Evolutionary conservation across 768 basidiomycete genomes (phyloP), one percentile per base, ranked within the genome.

Genomic region (Crassisporium funariophilum): DNA sequence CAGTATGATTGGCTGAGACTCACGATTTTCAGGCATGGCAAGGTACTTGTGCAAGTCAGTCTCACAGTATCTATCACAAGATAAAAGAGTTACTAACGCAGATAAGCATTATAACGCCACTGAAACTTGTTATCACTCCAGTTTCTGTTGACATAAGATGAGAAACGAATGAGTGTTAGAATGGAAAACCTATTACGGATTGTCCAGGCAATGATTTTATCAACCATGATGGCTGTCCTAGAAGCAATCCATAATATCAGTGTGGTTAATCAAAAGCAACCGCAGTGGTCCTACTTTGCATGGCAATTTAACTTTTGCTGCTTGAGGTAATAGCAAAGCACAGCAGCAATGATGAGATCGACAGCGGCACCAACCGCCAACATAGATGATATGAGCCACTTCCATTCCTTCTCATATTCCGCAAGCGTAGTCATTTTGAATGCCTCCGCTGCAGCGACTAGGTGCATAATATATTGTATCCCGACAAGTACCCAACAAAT

Each of bases 271-370:
- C n/a, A n/a, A n/a, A n/a, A n/a, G n/a, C n/a, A n/a, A n/a, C n/a
- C n/a, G n/a, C n/a, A n/a, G n/a, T n/a, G n/a, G n/a, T n/a, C n/a
- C n/a, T n/a, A 49, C 36, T 31, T 44, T 22, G 9, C 25, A 21
- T 36, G 29, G 1, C 16, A 2, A 0, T 25, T 44, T 12, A 17
- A 16, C 19, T 19, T 41, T 16, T 40, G 40, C 4, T 21, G 4
- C n/a, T 29, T 40, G 5, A 43, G 16, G 25, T 52, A 35, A 19
- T 44, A 44, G 31, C 17, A 39, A 5, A 52, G 19, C 5, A 35
- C 20, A 27, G 36, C 16, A 2, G 51, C 46, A n/a, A 52, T 25
- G n/a, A 47, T 19, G 9, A 52, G 25, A 19, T 52, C 51, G 5
- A 37, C 25, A 1, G 10, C 27, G 10, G 46, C 36, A 19, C 51